Evolutionary conservation across 164 flowering plant genomes (phyloP).

Genomic region (Stephania cephalantha): DNA sequence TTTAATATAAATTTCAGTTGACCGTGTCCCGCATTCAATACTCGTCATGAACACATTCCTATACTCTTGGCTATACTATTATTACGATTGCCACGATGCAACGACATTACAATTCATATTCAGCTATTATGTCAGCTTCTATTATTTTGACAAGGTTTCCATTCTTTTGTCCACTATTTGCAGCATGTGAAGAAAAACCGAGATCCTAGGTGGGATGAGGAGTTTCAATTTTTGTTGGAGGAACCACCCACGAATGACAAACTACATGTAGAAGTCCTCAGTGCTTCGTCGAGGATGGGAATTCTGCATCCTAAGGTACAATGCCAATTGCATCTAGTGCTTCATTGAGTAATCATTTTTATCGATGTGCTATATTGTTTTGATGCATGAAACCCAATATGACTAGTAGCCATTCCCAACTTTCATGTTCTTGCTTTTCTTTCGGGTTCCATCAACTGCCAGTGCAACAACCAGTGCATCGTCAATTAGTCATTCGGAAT

Average conservation of each 20-base stretch:
- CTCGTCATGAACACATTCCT: too few species aligned
- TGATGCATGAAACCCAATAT: background rate
- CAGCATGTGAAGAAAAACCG: slow-evolving; percentile 76
- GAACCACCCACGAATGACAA: slow-evolving; percentile 66
- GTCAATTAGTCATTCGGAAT: too few species aligned
- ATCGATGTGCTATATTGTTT: background rate
- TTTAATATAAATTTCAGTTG: too few species aligned
- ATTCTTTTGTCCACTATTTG: background rate
- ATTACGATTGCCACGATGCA: background rate
- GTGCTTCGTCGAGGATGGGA: slow-evolving; percentile 61
- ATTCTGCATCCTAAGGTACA: slow-evolving; percentile 74
- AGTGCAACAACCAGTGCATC: background rate
- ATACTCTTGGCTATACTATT: too few species aligned
- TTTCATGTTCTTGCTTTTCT: background rate
- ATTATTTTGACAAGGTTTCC: background rate
- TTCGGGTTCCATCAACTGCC: background rate
- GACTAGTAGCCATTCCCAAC: background rate
- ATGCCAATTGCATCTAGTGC: background rate
- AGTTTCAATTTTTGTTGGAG: slow-evolving; percentile 57
- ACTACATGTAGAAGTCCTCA: slow-evolving; percentile 66
- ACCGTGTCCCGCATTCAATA: too few species aligned
- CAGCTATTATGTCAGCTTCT: background rate
- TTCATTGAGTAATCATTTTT: background rate
- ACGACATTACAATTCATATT: background rate
- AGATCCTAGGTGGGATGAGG: slow-evolving; percentile 89